These are phyloP conservation scores for Plasmodium billcollinsi DNA, from an alignment of 169 alveolate species.

Conservation along the genomic window DNA sequence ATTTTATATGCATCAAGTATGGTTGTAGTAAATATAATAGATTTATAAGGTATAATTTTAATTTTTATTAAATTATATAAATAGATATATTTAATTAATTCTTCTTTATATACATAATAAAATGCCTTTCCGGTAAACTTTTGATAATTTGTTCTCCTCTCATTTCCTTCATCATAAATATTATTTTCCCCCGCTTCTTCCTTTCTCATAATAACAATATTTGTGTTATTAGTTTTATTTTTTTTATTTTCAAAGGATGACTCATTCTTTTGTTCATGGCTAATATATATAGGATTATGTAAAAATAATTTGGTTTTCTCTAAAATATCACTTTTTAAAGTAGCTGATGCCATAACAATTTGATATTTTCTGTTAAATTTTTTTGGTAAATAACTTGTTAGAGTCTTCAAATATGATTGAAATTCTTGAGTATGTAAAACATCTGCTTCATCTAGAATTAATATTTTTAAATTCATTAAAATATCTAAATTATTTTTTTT, in stretches of 20 bases:
- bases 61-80: constrained; percentile 35
- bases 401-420: constrained; percentile 65
- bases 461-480: constrained; percentile 52
- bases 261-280: constrained; percentile 2
- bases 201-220: background rate
- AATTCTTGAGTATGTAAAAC: constrained; percentile 81
- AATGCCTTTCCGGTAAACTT: constrained; percentile 47
- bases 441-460: constrained; percentile 86
- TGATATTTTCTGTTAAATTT: constrained; percentile 55
- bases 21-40: constrained; percentile 52
- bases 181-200: background rate
- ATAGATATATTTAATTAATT: constrained; percentile 52
- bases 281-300: constrained; percentile 51
- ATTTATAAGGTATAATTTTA: constrained; percentile 16
- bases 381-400: constrained; percentile 55
- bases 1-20: constrained; percentile 43
- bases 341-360: constrained; percentile 74
- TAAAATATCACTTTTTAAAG: constrained; percentile 17
- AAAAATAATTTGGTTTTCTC: constrained; percentile 28
- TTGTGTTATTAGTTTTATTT: background rate
- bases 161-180: background rate
- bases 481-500: constrained; percentile 62
- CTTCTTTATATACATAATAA: constrained; percentile 37
- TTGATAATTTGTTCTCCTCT: background rate
- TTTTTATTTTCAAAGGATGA: background rate